Conservation (phyloP, 768 basidiomycete genomes). For the Termitomyces bulborhizus region DNA sequence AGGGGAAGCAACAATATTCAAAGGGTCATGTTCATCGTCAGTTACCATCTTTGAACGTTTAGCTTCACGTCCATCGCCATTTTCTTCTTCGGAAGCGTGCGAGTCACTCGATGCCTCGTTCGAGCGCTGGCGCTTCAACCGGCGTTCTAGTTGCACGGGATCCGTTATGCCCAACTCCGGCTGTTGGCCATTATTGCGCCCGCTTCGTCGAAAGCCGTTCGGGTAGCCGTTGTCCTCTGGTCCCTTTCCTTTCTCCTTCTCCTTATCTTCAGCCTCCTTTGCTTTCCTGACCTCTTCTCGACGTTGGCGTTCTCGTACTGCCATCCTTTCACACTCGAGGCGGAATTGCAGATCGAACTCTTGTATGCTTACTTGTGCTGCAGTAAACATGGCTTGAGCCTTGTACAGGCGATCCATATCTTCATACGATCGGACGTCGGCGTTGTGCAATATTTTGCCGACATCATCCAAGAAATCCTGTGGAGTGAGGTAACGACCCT, state of each 20-base stretch:
- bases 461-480: slow-evolving; percentile 84
- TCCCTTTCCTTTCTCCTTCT: slow-evolving; percentile 28
- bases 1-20: slow-evolving; percentile 34
- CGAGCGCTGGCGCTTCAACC: slow-evolving; percentile 65
- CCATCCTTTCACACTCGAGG: slow-evolving; percentile 86
- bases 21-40: slow-evolving; percentile 42
- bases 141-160: slow-evolving; percentile 66
- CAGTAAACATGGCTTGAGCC: slow-evolving; percentile 86
- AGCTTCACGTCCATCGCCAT: slow-evolving; percentile 37
- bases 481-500: slow-evolving; percentile 80
- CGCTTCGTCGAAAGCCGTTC: slow-evolving; percentile 61
- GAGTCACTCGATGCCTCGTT: slow-evolving; percentile 47
- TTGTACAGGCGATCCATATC: slow-evolving; percentile 75
- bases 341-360: slow-evolving; percentile 78
- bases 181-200: slow-evolving; percentile 64
- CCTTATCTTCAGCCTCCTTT: slow-evolving; percentile 33
- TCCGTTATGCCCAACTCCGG: slow-evolving; percentile 73
- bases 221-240: slow-evolving; percentile 26
- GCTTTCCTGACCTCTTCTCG: slow-evolving; percentile 50
- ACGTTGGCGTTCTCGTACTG: slow-evolving; percentile 63
- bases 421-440: slow-evolving; percentile 44
- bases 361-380: slow-evolving; percentile 78
- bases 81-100: slow-evolving; percentile 49
- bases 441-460: slow-evolving; percentile 75
- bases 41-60: slow-evolving; percentile 53